Evolutionary conservation across 2,329 filamentous ascomycete species (phyloP).

Genomic region (Aspergillus uvarum): DNA sequence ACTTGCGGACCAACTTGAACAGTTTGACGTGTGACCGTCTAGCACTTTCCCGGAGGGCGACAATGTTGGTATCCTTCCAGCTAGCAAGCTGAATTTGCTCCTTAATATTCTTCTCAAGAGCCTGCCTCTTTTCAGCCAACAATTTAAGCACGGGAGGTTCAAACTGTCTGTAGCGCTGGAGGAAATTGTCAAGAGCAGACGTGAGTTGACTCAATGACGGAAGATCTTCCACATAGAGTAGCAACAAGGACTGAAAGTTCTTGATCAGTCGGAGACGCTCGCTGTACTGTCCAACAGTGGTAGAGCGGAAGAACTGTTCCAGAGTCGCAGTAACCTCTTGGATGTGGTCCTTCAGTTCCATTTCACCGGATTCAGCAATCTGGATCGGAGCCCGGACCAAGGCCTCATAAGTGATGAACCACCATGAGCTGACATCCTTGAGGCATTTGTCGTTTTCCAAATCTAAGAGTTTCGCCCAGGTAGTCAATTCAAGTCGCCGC

Average conservation of each 20-base stretch:
- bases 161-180: constrained; percentile 72
- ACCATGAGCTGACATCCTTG: constrained; percentile 84
- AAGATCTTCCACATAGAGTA: constrained; percentile 60
- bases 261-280: constrained; percentile 69
- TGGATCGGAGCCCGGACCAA: constrained; percentile 73
- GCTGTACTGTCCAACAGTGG: constrained; percentile 77
- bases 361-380: constrained; percentile 58
- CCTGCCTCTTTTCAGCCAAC: constrained; percentile 65
- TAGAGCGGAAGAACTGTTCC: constrained; percentile 73
- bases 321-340: constrained; percentile 72
- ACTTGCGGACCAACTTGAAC: constrained; percentile 88
- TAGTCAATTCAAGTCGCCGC: constrained; percentile 86
- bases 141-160: constrained; percentile 63
- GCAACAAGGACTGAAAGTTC: constrained; percentile 63
- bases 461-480: constrained; percentile 86
- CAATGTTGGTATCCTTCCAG: constrained; percentile 98
- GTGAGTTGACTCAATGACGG: constrained; percentile 59
- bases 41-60: constrained; percentile 82
- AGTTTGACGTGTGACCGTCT: constrained; percentile 87
- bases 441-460: constrained; percentile 74
- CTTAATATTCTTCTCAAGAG: constrained; percentile 88
- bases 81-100: constrained; percentile 90
- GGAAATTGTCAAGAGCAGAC: constrained; percentile 71
- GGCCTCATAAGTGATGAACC: constrained; percentile 92
- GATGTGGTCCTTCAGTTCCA: constrained; percentile 64